These are phyloP conservation scores for Linnemannia zychae DNA, from an alignment of 192 early-diverging fungal species.

Conservation along the genomic window DNA sequence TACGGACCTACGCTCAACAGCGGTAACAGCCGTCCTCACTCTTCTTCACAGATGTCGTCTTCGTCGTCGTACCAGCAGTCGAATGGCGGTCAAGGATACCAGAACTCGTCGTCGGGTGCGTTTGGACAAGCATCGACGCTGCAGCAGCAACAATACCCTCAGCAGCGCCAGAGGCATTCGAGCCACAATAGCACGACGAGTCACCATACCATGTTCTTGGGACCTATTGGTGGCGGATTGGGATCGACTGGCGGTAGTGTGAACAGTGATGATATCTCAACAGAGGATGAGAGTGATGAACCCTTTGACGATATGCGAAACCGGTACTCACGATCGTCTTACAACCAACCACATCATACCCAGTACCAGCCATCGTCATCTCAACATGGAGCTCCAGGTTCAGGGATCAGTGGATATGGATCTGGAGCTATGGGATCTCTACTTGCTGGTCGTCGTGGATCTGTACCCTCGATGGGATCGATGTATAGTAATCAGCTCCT, in stretches of 20 bases:
- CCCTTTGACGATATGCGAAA: constrained; percentile 43
- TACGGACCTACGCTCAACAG: constrained; percentile 52
- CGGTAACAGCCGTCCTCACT: constrained; percentile 3
- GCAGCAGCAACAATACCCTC: constrained; percentile 28
- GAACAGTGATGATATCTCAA: constrained; percentile 51
- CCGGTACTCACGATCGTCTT: constrained; percentile 15
- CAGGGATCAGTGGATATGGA: neutral
- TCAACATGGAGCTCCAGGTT: constrained; percentile 9
- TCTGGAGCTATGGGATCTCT: neutral
- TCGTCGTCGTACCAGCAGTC: constrained; percentile 18
- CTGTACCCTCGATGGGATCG: constrained; percentile 52
- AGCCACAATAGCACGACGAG: constrained; percentile 48
- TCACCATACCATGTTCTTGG: constrained; percentile 56
- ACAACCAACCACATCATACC: constrained; percentile 2
- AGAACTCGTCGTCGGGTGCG: neutral
- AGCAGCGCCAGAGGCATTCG: constrained; percentile 49
- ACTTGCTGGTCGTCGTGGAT: constrained; percentile 35
- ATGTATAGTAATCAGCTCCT: constrained; percentile 54
- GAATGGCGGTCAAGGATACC: constrained; percentile 19
- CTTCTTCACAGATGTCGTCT: neutral
- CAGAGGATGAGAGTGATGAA: constrained; percentile 54
- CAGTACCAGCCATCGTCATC: neutral
- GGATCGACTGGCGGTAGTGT: constrained; percentile 41
- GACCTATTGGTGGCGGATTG: constrained; percentile 42
- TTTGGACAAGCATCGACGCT: constrained; percentile 8